Percentiles rank a stretch among this genome's conserved stretches.
Conservation (phyloP, 2,329 filamentous ascomycete species). For the Scorias spongiosa region DNA sequence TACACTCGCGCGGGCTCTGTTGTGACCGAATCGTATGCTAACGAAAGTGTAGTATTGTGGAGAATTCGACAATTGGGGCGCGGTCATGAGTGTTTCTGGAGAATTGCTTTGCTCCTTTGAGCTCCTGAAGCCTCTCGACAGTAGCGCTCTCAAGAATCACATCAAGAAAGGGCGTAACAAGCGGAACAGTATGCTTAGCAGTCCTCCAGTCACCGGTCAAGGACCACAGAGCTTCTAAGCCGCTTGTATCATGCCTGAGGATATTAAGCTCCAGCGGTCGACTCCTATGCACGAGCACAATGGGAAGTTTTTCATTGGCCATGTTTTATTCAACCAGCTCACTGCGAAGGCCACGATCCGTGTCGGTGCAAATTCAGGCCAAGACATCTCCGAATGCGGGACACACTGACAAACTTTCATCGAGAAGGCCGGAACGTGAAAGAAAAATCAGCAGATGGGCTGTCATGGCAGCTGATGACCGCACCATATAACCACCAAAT, state of each 20-base stretch:
- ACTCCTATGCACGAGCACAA: not conserved
- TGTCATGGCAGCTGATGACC: no score
- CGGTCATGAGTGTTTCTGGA: constrained; percentile 91
- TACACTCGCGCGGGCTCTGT: not conserved
- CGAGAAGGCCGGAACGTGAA: no score
- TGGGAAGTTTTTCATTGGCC: not conserved
- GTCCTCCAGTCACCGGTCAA: constrained; percentile 44
- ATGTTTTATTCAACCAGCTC: no score
- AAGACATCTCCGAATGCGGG: no score
- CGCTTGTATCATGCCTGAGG: not conserved
- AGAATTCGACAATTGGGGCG: constrained; percentile 98
- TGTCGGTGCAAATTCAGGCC: no score
- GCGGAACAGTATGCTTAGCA: constrained; percentile 88
- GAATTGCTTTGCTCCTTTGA: constrained; percentile 96
- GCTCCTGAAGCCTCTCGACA: constrained; percentile 88
- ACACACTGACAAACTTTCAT: no score
- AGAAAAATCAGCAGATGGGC: no score
- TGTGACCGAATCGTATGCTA: constrained; percentile 7
- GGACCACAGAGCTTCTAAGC: constrained; percentile 36
- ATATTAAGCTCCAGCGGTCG: not conserved
- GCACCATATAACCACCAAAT: no score
- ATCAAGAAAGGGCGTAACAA: constrained; percentile 97
- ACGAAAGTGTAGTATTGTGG: constrained; percentile 61
- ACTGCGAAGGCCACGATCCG: no score
- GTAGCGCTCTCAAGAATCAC: constrained; percentile 88